Conservation (phyloP, 2,329 filamentous ascomycete genomes). For the Paramyrothecium roridum region DNA sequence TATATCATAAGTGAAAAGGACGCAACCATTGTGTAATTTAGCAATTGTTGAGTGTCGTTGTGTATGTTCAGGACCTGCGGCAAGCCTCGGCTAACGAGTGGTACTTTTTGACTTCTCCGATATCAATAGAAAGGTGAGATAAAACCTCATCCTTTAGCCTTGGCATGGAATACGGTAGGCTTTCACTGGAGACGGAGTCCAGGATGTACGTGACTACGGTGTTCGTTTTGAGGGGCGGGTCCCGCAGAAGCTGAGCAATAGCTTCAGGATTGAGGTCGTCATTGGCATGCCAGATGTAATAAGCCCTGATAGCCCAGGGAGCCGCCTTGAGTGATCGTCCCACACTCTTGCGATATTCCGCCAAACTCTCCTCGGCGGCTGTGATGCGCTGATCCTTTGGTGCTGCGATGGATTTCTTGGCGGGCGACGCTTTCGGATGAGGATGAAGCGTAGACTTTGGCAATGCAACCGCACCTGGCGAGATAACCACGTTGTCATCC, state of each 20-base stretch:
- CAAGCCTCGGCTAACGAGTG: conserved; percentile 20
- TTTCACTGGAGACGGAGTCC: conserved; percentile 48
- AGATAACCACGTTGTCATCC: conserved; percentile 26
- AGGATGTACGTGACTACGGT: conserved; percentile 61
- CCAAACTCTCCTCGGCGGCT: conserved; percentile 37
- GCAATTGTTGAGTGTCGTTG: not conserved
- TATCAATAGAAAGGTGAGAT: conserved; percentile 20
- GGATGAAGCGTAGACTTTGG: not conserved
- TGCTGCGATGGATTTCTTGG: not conserved
- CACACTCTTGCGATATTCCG: conserved; percentile 30
- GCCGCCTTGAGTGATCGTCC: conserved; percentile 14
- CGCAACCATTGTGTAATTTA: too few species aligned
- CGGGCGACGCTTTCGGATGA: not conserved
- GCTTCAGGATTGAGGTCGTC: conserved; percentile 41
- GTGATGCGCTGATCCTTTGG: conserved; percentile 35
- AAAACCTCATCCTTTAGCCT: conserved; percentile 45
- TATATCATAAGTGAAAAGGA: too few species aligned
- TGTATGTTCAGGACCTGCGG: conserved; percentile 1
- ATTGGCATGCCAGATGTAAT: conserved; percentile 61
- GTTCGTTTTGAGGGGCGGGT: conserved; percentile 53
- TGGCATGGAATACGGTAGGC: conserved; percentile 43
- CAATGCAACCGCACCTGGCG: conserved; percentile 19
- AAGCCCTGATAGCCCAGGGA: conserved; percentile 48
- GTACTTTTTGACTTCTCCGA: conserved; percentile 16
- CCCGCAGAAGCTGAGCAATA: conserved; percentile 54